These are phyloP conservation scores for Yarrowia sp. DNA, from an alignment of 805 yeast genomes.

Conservation along the genomic window DNA sequence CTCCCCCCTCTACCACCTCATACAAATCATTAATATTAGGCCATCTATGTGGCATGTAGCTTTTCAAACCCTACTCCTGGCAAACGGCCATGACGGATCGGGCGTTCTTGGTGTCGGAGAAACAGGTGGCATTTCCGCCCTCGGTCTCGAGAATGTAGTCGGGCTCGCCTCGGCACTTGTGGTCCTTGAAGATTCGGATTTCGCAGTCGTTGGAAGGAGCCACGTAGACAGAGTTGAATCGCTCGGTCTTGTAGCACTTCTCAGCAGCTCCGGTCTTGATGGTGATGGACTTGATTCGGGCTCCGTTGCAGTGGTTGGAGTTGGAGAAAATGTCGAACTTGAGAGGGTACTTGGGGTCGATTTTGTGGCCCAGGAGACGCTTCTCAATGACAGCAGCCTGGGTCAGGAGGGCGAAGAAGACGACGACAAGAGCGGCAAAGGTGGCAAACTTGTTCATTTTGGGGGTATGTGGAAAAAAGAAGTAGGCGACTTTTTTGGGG, in stretches of 20 bases:
- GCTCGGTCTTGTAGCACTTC: slow-evolving; percentile 25
- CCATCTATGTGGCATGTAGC: no score
- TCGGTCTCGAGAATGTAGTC: slow-evolving; percentile 19
- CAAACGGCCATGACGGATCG: slow-evolving; percentile 19
- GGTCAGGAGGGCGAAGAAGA: slow-evolving; percentile 6
- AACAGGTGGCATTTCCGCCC: slow-evolving; percentile 15
- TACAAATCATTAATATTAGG: not conserved
- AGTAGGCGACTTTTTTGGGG: not conserved
- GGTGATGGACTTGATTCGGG: slow-evolving; percentile 26
- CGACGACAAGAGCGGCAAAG: not conserved
- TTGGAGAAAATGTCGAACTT: slow-evolving; percentile 25
- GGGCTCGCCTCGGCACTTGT: slow-evolving; percentile 21
- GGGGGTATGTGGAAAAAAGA: not conserved
- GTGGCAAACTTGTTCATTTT: slow-evolving; percentile 8
- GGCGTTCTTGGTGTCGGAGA: slow-evolving; percentile 24
- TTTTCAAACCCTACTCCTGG: not conserved
- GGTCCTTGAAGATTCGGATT: slow-evolving; percentile 22
- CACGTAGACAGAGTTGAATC: slow-evolving; percentile 18
- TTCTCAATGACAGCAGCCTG: slow-evolving; percentile 22
- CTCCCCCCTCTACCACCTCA: no score
- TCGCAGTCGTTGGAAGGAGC: slow-evolving; percentile 22
- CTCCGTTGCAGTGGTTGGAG: slow-evolving; percentile 26
- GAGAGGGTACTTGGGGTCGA: slow-evolving; percentile 25
- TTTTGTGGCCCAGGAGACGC: slow-evolving; percentile 16
- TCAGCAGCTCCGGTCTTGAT: not conserved